These are phyloP conservation scores for Hypoxylon sp. DNA, from an alignment of 2,329 filamentous ascomycete genomes.

Conservation along the genomic window DNA sequence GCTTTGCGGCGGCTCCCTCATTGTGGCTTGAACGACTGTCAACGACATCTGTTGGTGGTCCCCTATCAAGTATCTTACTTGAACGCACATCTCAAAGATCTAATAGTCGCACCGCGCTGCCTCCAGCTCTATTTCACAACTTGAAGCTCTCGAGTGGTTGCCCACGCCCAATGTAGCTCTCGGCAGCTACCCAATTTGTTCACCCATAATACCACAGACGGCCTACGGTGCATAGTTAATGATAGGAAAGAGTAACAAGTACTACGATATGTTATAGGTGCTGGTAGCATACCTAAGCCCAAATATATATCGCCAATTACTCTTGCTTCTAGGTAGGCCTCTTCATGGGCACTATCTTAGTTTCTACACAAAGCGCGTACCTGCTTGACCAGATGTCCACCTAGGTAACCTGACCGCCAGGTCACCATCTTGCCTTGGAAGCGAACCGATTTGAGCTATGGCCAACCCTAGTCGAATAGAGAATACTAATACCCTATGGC, in stretches of 20 bases:
- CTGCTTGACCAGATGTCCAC: neutral
- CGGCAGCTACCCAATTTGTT: neutral
- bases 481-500: neutral
- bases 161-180: neutral
- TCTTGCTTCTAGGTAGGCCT: neutral
- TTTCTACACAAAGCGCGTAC: neutral
- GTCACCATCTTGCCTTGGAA: neutral
- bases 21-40: slow-evolving; percentile 1
- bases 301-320: neutral
- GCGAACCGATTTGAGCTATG: neutral
- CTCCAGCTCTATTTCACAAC: neutral
- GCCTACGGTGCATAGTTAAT: neutral
- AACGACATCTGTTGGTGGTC: neutral
- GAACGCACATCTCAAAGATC: neutral
- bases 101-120: neutral
- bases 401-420: neutral
- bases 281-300: neutral
- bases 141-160: neutral
- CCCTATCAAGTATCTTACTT: neutral
- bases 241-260: neutral
- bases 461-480: neutral
- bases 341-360: neutral
- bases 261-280: neutral
- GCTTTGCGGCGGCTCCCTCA: neutral
- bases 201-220: neutral